phyloP scores from a whole-genome alignment of 2,329 filamentous ascomycete genomes.

The Xylariaceae sp. region DNA sequence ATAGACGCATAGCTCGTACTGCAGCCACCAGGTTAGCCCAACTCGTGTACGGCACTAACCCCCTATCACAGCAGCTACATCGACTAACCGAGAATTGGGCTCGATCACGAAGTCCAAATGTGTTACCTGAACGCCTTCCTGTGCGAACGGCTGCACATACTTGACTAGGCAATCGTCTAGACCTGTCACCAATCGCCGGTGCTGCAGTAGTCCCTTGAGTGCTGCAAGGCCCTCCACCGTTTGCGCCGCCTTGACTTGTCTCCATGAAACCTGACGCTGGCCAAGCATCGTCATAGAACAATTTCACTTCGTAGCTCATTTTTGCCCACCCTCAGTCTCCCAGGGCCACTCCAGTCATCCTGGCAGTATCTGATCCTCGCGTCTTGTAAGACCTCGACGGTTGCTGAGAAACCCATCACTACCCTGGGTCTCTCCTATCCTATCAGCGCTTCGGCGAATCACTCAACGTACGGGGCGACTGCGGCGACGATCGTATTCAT shows the following conservation, averaged over 20 bases:
- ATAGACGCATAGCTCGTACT: slow-evolving; percentile 33
- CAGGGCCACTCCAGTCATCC: too few relatives aligned
- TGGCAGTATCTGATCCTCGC: too few relatives aligned
- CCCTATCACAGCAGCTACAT: slow-evolving; percentile 6
- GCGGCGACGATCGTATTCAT: slow-evolving; percentile 11
- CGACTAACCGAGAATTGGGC: slow-evolving; percentile 7
- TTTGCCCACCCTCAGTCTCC: slow-evolving; percentile 1
- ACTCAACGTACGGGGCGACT: slow-evolving; percentile 5
- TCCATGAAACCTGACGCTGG: slow-evolving; percentile 31
- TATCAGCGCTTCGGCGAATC: slow-evolving; percentile 5
- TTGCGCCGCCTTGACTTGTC: slow-evolving; percentile 26
- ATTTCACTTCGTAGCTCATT: slow-evolving; percentile 35
- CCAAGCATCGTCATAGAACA: slow-evolving; percentile 37
- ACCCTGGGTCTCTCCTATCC: slow-evolving; percentile 9
- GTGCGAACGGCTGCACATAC: slow-evolving; percentile 30
- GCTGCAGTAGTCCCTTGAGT: slow-evolving; percentile 17
- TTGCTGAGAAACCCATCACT: slow-evolving; percentile 10
- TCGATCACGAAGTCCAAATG: slow-evolving; percentile 9
- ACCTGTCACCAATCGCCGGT: slow-evolving; percentile 32
- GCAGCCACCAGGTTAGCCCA: slow-evolving; percentile 14
- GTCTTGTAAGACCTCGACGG: not conserved
- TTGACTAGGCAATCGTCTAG: slow-evolving; percentile 33
- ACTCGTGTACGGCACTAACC: slow-evolving; percentile 1
- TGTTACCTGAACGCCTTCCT: not conserved
- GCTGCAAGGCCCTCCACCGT: slow-evolving; percentile 24